A percentile compares a stretch with the other conserved stretches of the same genome.
Evolutionary conservation across 495 filamentous ascomycete genomes (phyloP).

Genomic region (Parathielavia hyrcaniae): DNA sequence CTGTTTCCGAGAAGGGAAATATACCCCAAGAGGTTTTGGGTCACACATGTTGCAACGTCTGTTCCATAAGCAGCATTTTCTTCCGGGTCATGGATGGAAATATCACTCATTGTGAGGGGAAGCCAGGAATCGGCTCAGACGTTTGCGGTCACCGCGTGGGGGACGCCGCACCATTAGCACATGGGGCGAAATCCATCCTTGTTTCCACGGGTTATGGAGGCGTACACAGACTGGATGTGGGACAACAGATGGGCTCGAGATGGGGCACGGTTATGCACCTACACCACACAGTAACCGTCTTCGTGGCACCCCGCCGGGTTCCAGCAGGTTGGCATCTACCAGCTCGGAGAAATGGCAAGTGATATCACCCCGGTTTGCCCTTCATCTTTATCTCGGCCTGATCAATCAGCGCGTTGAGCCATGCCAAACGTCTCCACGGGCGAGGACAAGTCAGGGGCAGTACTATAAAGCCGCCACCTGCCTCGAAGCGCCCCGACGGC

Average conservation of each 20-base stretch:
- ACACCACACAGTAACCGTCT: too few species aligned
- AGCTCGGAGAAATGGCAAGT: neutral
- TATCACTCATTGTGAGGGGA: neutral
- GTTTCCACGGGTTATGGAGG: neutral
- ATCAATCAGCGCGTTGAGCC: too few species aligned
- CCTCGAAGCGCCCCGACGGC: too few species aligned
- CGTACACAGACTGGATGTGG: too few species aligned
- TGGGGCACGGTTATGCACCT: too few species aligned
- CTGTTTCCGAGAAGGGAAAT: conserved; percentile 3
- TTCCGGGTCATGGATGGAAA: neutral
- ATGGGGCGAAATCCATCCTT: neutral
- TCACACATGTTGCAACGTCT: neutral
- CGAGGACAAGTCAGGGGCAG: too few species aligned
- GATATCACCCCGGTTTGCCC: neutral
- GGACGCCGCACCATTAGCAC: neutral
- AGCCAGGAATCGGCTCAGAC: neutral
- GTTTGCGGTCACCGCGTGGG: neutral
- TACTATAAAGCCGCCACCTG: too few species aligned
- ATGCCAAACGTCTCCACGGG: too few species aligned
- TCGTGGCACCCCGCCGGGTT: too few species aligned
- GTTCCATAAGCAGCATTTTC: neutral
- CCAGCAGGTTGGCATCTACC: too few species aligned
- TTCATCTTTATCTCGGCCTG: neutral
- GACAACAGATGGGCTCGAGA: too few species aligned
- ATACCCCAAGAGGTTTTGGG: neutral